Evolutionary conservation across 306 rosid species (phyloP), one percentile per base, ranked within the genome.

Genomic region (Aeschynomene evenia): DNA sequence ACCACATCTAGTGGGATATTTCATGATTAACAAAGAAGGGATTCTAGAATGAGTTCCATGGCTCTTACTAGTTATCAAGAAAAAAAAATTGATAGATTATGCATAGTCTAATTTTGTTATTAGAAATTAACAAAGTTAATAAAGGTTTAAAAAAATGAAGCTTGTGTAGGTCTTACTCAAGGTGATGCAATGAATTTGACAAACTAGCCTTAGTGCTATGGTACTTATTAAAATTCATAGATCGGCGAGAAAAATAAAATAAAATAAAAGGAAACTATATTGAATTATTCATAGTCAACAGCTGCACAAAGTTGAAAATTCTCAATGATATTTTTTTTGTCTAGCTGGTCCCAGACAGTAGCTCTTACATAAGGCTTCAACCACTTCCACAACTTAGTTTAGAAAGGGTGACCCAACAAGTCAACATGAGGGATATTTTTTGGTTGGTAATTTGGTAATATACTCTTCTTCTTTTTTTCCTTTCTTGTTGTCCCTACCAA

Each of bases 251-350:
- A 1, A 37, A 37, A 37, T 1, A 34, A 34, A 34, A 34, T 0
- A 34, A 9, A 0, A 9, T 34, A 8, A n/a, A n/a, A n/a, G n/a
- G n/a, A 36, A 36, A 36, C 9, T 36, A 36, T 36, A 36, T 36
- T n/a, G n/a, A n/a, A n/a, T n/a, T 12, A 43, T 59, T 59, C 22
- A 43, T 31, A 48, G 80, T 74, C 80, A 73, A 73, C 45, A 18
- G 67, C 21, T 9, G 29, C 16, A 67, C 63, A 48, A 68, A 77
- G 66, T 70, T 77, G 77, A 81, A 72, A 29, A 14, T 13, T 46
- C 26, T 26, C 18, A 26, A 11, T 45, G 21, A 45, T 45, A 45
- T 5, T 45, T 45, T 45, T 5, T 45, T 45, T 45, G 51, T 14
- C 4, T 14, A 15, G 11, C 12, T 23, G 50, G 72, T 46, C 52